Base-by-base conservation (phyloP, 1,284 basidiomycete genomes). In the Meripilus lineatus region DNA sequence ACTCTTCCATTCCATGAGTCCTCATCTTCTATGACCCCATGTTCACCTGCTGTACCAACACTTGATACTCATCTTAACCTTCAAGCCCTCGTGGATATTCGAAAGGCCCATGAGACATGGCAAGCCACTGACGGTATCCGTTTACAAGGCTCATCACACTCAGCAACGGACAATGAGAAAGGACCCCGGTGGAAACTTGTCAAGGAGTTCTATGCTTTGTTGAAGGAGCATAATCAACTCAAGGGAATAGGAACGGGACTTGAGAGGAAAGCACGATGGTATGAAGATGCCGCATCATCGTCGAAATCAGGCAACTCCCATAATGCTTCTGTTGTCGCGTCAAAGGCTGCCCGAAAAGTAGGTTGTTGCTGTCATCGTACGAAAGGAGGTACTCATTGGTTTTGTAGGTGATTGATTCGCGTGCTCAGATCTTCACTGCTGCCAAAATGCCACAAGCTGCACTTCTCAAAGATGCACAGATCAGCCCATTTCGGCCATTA, bases 121-220 rank as follows among this genome's bases (percentile, higher is more conserved):
- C 44, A 46, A 22, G 39, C 44, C 5, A 22, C 15, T 6, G 20
- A 42, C 20, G 44, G 44, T 21, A 30, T 34, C 20, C 44, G 39
- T 18, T 42, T 30, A 3, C 3, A 34, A n/a, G 14, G 4, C 11
- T 17, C 20, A 15, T 11, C 23, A 15, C 6, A 32, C 4, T 34
- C 24, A 4, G 7, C 3, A 23, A 5, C 44, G 13, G 6, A 24
- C 13, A n/a, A n/a, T n/a, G n/a, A n/a, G n/a, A 18, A 33, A 15
- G 34, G 26, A 3, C 18, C 14, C 11, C 39, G 18, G 3, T n/a
- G 23, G 20, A 33, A 44, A 25, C 35, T 38, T 15, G 5, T 32
- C 6, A 32, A 40, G n/a, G 38, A 15, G n/a, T 6, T 40, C 5
- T 26, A 32, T 26, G 10, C 17, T 7, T 6, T 40, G 6, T 20